phyloP scores from a whole-genome alignment of 805 yeast species.

The Candida loeiensis region DNA sequence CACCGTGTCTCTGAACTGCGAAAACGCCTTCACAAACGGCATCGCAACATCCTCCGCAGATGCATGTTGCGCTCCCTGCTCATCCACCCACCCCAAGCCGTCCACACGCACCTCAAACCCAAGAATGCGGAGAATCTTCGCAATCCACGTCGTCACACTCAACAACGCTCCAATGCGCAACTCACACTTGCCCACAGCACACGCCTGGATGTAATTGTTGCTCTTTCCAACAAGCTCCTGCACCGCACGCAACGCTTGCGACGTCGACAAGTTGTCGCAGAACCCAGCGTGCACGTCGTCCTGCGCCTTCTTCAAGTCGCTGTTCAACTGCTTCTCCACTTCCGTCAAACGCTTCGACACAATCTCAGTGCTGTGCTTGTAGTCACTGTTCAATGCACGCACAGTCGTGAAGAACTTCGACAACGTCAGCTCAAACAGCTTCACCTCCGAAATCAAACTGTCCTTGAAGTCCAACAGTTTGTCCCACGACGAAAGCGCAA shows the following conservation, averaged over 20 bases:
- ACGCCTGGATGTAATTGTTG: constrained; percentile 62
- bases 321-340: constrained; percentile 54
- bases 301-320: constrained; percentile 50
- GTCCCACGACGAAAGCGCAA: constrained; percentile 91
- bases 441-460: constrained; percentile 70
- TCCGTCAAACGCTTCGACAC: constrained; percentile 60
- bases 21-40: constrained; percentile 77
- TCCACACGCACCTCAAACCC: constrained; percentile 76
- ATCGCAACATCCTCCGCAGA: constrained; percentile 62
- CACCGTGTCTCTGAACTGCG: constrained; percentile 78
- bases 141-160: constrained; percentile 64
- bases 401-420: constrained; percentile 82
- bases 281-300: constrained; percentile 67
- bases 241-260: constrained; percentile 63
- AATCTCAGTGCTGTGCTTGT: constrained; percentile 44
- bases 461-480: constrained; percentile 89
- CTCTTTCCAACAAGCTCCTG: constrained; percentile 66
- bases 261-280: constrained; percentile 85
- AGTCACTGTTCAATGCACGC: constrained; percentile 75
- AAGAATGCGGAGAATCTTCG: constrained; percentile 62
- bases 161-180: constrained; percentile 63
- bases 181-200: constrained; percentile 41
- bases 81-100: constrained; percentile 72
- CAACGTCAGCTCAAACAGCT: constrained; percentile 66
- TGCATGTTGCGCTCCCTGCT: constrained; percentile 15